Evolutionary conservation across 306 rosid genomes (phyloP).

Genomic region (Comarum palustre): DNA sequence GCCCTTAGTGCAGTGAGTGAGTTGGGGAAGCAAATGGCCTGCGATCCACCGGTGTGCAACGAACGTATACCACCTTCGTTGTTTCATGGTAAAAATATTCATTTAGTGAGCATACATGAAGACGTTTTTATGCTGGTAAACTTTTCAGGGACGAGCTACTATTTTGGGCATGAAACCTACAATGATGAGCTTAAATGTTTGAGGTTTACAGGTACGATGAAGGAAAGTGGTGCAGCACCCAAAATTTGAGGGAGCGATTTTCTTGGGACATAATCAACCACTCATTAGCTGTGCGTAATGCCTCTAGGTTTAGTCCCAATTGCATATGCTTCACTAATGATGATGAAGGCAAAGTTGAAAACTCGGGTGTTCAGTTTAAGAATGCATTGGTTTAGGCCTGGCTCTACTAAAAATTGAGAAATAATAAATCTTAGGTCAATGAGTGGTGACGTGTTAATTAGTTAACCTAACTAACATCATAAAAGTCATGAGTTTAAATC

Average conservation of each 20-base stretch:
- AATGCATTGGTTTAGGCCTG: background rate
- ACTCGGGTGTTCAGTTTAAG: slow-evolving; percentile 1
- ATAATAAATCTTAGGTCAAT: too few species aligned
- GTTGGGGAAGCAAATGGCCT: background rate
- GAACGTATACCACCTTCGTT: background rate
- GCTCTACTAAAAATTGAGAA: too few species aligned
- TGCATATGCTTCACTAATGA: slow-evolving; percentile 9
- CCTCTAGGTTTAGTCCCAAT: background rate
- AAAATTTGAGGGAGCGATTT: background rate
- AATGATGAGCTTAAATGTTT: background rate
- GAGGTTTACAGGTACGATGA: slow-evolving; percentile 15
- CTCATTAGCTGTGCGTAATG: background rate
- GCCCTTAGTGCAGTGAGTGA: background rate
- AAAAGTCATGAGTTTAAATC: too few species aligned
- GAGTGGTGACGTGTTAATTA: too few species aligned
- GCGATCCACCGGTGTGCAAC: background rate
- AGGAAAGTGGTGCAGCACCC: background rate
- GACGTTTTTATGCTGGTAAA: background rate
- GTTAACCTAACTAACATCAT: too few species aligned
- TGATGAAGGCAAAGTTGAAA: background rate
- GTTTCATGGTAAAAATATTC: background rate
- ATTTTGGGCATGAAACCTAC: background rate
- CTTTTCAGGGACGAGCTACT: background rate
- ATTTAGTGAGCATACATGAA: background rate
- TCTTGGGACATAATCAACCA: slow-evolving; percentile 16